Evolutionary conservation across 2,329 filamentous ascomycete genomes (phyloP), one percentile per base, ranked within the genome.

Genomic region (Aureobasidium sp.): DNA sequence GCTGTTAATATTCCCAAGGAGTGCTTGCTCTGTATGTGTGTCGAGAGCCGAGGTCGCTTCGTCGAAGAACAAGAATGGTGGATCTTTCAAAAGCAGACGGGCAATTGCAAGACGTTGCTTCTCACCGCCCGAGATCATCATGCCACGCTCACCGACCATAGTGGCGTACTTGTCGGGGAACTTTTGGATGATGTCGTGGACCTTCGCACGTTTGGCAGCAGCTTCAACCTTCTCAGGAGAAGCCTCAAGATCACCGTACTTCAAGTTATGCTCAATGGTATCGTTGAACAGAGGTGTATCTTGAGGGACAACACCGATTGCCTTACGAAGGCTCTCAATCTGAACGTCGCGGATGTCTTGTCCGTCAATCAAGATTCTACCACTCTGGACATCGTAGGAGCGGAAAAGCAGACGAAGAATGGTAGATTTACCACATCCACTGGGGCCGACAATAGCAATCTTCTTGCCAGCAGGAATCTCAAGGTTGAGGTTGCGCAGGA

Each of bases 251-350:
- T 89, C 84, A 55, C 94, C 94, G 73, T 99, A 99, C 65, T 86
- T 88, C 69, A 99, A 96, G 72, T 99, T 99, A 74, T 97, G 91
- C 71, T 89, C 88, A 63, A 99, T 93, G 0, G 91, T 94, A 70
- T 96, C 91, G 73, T 99, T 99, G 80, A 99, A 99, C 1, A 99
- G 81, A 0, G 94, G 92, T 0, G 94, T 97, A 68, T 99, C 94
- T 73, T 99, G 95, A 0, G 94, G 94, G 0, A 99, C 94, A 16
- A 99, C 93, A 27, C 94, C 94, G 65, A 99, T 97, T 2, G 89
- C 83, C 66, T 84, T 85, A 7, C 94, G 86, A 32, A 99, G 79
- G 39, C 89, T 95, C 59, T 95, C 90, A 2, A 97, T 75, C 11
- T 82, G 86, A 1, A 99, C 87, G 63, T 90, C 82, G 44, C 90